Conservation (phyloP, 1,284 basidiomycete species). For the Malassezia obtusa region DNA sequence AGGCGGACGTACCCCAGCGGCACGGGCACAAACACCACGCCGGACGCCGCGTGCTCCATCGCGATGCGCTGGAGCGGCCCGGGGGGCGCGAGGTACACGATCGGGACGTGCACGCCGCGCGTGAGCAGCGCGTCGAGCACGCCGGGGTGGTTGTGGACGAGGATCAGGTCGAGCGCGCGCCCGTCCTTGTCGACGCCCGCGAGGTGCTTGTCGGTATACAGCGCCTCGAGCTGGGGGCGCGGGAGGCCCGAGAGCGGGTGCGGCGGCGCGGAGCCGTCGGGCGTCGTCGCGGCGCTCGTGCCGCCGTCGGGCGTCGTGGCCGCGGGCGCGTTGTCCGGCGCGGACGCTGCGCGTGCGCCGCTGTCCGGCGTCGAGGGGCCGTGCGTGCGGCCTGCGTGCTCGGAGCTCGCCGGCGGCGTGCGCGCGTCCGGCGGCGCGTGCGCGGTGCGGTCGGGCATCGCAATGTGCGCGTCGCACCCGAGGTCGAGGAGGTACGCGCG, state of each 20-base stretch:
- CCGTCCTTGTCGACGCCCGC: background rate
- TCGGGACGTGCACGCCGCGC: background rate
- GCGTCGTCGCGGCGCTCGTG: no score
- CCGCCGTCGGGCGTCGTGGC: background rate
- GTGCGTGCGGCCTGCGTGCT: no score
- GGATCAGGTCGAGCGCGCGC: slow-evolving; percentile 1
- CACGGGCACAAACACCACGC: background rate
- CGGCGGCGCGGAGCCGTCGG: no score
- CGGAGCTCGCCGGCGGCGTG: no score
- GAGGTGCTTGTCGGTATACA: background rate
- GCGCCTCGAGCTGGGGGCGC: background rate
- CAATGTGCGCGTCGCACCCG: slow-evolving; percentile 1
- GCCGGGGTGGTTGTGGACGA: slow-evolving; percentile 5
- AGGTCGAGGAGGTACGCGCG: background rate
- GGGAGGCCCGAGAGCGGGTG: background rate
- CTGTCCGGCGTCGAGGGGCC: no score
- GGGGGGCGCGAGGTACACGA: slow-evolving; percentile 1
- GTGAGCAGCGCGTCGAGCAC: background rate
- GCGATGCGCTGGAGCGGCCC: background rate
- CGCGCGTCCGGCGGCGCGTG: no score
- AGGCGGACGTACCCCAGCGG: background rate
- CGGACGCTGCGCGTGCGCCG: no score
- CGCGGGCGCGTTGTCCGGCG: background rate
- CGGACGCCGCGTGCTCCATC: background rate
- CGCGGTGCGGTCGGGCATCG: background rate